Percentiles rank a stretch among this genome's conserved stretches.
Evolutionary conservation across 2,329 filamentous ascomycete species (phyloP).

Genomic region (Neoascochyta sp.): DNA sequence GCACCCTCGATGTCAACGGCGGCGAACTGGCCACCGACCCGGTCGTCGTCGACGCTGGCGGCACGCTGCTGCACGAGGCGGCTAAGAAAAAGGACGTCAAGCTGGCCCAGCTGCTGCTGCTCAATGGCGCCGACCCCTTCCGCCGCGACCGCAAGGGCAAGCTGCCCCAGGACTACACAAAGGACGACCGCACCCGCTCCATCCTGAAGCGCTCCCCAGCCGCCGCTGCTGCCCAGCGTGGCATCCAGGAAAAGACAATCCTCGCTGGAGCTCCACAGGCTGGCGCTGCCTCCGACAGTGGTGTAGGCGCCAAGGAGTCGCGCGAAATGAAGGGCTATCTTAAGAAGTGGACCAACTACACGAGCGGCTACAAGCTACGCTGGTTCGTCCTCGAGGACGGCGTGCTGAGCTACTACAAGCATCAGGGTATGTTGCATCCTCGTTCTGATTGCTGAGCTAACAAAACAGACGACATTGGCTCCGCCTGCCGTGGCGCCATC

Average conservation of each 20-base stretch:
- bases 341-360: constrained; percentile 99
- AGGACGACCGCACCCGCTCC: constrained; percentile 81
- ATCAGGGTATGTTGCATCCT: constrained; percentile 58
- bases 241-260: constrained; percentile 96
- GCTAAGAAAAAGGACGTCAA: constrained; percentile 81
- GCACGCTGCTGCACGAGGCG: constrained; percentile 88
- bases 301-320: constrained; percentile 73
- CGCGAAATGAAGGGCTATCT: constrained; percentile 98
- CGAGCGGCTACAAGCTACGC: constrained; percentile 89
- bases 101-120: constrained; percentile 82
- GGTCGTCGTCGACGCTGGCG: constrained; percentile 73
- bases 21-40: constrained; percentile 82
- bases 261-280: constrained; percentile 67
- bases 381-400: constrained; percentile 99
- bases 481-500: constrained; percentile 93
- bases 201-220: constrained; percentile 94
- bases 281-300: constrained; percentile 56
- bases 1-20: constrained; percentile 86
- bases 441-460: constrained; percentile 7
- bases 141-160: constrained; percentile 92
- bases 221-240: constrained; percentile 86
- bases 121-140: constrained; percentile 95
- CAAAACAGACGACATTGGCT: constrained; percentile 75
- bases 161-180: constrained; percentile 91
- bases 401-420: constrained; percentile 97